Evolutionary conservation across 2,329 filamentous ascomycete species (phyloP).

Genomic region (Fusarium sp.): DNA sequence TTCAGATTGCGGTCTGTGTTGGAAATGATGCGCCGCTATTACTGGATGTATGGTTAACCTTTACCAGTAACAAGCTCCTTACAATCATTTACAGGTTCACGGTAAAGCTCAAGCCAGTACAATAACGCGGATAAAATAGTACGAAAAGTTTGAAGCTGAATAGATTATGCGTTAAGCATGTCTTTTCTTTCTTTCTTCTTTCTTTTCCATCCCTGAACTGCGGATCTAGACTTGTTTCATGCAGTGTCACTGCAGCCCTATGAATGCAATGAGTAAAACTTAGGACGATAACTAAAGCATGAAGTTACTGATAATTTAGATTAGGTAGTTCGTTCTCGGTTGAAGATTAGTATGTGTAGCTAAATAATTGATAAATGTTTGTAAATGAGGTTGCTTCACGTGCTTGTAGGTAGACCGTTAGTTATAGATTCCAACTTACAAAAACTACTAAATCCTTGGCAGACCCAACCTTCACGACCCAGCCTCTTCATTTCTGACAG

Average conservation of each 20-base stretch:
- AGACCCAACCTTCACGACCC: conserved; percentile 7
- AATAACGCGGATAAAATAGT: no score
- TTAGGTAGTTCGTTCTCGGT: not conserved
- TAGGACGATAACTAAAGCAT: not conserved
- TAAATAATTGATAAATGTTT: not conserved
- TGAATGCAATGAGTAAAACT: not conserved
- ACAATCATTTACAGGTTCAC: not conserved
- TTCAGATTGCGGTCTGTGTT: not conserved
- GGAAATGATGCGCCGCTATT: not conserved
- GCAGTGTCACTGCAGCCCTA: not conserved
- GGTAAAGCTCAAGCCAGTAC: no score
- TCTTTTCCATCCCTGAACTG: not conserved
- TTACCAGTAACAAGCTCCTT: not conserved
- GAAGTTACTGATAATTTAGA: not conserved
- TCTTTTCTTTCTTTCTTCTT: not conserved
- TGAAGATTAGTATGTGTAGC: not conserved
- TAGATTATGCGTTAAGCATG: not conserved
- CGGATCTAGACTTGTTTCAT: not conserved
- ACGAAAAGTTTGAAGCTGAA: not conserved
- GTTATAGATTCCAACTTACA: not conserved
- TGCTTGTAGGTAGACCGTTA: not conserved
- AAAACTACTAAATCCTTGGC: not conserved
- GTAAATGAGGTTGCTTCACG: not conserved
- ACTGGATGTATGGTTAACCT: not conserved
- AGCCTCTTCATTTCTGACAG: conserved; percentile 21